These are phyloP conservation scores for Elsinoe australis DNA, from an alignment of 2,329 filamentous ascomycete species.

Conservation along the genomic window DNA sequence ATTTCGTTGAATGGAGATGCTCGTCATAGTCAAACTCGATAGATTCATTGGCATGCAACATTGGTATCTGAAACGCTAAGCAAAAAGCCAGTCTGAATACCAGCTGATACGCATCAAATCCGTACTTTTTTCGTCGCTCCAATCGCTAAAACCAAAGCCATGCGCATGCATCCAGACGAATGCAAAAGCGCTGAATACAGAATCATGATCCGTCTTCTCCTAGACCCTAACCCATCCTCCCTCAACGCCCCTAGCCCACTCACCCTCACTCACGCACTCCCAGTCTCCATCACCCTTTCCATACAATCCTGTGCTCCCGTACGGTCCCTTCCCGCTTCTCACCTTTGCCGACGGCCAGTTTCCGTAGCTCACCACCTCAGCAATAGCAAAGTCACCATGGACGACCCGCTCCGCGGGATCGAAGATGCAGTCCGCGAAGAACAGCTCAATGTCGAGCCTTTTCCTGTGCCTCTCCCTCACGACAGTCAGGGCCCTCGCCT, in stretches of 20 bases:
- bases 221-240: slow-evolving; percentile 27
- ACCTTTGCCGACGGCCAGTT: slow-evolving; percentile 35
- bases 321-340: slow-evolving; percentile 41
- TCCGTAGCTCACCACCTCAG: slow-evolving; percentile 35
- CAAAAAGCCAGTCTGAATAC: background rate
- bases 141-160: slow-evolving; percentile 10
- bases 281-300: slow-evolving; percentile 40
- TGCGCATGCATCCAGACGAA: slow-evolving; percentile 4
- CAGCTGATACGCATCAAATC: background rate
- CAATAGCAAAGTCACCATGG: slow-evolving; percentile 43
- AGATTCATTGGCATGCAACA: too few relatives aligned
- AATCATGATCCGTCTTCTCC: background rate
- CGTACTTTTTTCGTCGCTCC: background rate
- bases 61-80: background rate
- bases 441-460: slow-evolving; percentile 42
- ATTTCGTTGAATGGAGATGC: too few relatives aligned
- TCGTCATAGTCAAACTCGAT: too few relatives aligned
- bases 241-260: slow-evolving; percentile 28
- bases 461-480: slow-evolving; percentile 32
- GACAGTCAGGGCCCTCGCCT: slow-evolving; percentile 37
- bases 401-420: slow-evolving; percentile 40
- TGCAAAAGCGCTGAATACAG: background rate
- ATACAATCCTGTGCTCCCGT: slow-evolving; percentile 43
- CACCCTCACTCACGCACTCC: slow-evolving; percentile 31
- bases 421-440: slow-evolving; percentile 47